Base-by-base conservation (phyloP, 2,329 filamentous ascomycete species). In the Phialophora macrospora region DNA sequence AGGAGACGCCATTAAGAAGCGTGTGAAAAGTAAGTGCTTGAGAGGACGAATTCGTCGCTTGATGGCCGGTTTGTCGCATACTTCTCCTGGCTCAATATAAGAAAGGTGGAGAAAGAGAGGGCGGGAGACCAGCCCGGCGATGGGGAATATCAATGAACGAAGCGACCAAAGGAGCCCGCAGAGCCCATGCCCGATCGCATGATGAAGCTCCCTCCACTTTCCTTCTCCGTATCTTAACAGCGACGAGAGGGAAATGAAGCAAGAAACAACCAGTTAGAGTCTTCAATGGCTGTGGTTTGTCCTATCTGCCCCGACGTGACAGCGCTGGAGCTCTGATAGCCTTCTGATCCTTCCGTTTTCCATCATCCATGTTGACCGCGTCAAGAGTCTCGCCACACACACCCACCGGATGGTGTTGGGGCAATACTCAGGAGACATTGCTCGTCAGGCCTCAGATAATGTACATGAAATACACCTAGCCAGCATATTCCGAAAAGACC, bases 361-460 rank as follows among this genome's bases (percentile, higher is more conserved):
- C n/a, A 3, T 58, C 34, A 46, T 9, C 11, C 9, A 20, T 20
- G 22, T 34, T 17, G 52, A 48, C 20, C 56, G 20, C 38, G 14
- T 59, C 22, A 24, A 24, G 48, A 14, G 17, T 51, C 2, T 51
- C 48, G 26, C 48, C 26, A 17, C 20, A 52, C 11, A 28, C 48
- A 52, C 14, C 48, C 26, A 28, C 20, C 9, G 48, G 11, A 26
- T 52, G 20, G 26, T 12, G n/a, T 28, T 22, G 56, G 48, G 14
- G 56, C 11, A 12, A 38, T 60, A 38, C 52, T 30, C 30, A 26
- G 58, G 48, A 28, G 48, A 52, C 22, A 52, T 24, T 41, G 28
- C 55, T 57, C 28, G 51, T 60, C 48, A 52, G 58, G 51, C 17
- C 30, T n/a, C 46, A 59, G 46, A 44, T 60, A 60, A 48, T 60